A percentile compares a stretch with the other conserved stretches of the same genome.
Conservation (phyloP, 768 basidiomycete species). For the Polyporus arcularius region DNA sequence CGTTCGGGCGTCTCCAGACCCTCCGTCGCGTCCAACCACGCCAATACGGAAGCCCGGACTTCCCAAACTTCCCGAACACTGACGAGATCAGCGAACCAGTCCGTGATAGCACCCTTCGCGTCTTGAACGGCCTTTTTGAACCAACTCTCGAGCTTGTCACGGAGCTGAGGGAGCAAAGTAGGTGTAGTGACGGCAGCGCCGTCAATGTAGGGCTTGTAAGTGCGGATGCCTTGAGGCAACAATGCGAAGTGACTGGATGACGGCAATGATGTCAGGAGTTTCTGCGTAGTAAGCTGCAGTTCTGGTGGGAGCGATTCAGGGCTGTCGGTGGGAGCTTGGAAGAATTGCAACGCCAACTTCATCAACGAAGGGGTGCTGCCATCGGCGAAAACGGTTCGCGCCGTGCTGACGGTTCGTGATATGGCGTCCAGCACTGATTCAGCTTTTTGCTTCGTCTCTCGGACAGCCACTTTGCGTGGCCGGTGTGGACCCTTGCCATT, state of each 20-base stretch:
- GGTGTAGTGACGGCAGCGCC: constrained; percentile 57
- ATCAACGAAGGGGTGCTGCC: constrained; percentile 46
- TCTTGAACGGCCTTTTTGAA: constrained; percentile 52
- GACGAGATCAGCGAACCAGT: constrained; percentile 63
- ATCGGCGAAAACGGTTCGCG: constrained; percentile 59
- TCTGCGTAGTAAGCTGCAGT: constrained; percentile 64
- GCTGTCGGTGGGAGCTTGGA: constrained; percentile 52
- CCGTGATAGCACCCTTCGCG: constrained; percentile 45
- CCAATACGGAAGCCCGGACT: constrained; percentile 53
- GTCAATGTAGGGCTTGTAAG: constrained; percentile 87
- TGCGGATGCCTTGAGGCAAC: constrained; percentile 67
- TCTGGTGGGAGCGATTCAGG: constrained; percentile 44
- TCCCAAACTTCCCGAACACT: constrained; percentile 72
- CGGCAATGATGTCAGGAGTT: constrained; percentile 69
- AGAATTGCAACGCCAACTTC: constrained; percentile 54
- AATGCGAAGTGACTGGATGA: constrained; percentile 83
- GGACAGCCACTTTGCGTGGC: constrained; percentile 39
- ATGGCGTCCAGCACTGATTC: constrained; percentile 56
- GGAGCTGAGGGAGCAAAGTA: constrained; percentile 45
- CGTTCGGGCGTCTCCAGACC: constrained; percentile 53
- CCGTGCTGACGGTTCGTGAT: constrained; percentile 55
- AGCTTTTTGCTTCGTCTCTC: constrained; percentile 56
- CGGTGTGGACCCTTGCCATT: constrained; percentile 15
- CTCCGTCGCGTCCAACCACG: constrained; percentile 43
- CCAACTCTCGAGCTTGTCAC: constrained; percentile 60